Evolutionary conservation across 2,329 filamentous ascomycete genomes (phyloP), one percentile per base, ranked within the genome.

Genomic region (Zarea fungicola): DNA sequence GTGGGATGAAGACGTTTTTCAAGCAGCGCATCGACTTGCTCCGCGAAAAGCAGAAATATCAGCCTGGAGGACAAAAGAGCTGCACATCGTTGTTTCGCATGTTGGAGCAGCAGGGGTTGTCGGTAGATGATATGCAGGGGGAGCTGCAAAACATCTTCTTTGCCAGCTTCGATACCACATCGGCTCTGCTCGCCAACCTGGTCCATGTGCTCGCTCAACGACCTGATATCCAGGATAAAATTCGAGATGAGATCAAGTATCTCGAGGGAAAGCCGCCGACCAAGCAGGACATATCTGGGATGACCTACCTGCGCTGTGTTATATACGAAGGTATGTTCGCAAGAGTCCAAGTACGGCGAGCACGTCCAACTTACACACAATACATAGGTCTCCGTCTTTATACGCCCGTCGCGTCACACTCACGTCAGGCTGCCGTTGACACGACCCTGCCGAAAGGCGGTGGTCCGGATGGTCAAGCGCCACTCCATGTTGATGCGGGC

Each of bases 361-460:
- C 16, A 18, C 10, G 19, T 13, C 3, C 26, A 13, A 21, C 26
- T 25, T 28, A 5, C 29, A 36, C 14, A 22, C 29, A 18, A 4
- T 9, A 22, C 23, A 9, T 10, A 49, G 47, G 40, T 13, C 40
- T 49, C 14, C 47, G 47, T 11, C 32, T 51, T 5, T 51, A 40
- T 32, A 46, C 49, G 2, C 43, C 43, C 19, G 49, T 51, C n/a
- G 37, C 49, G 5, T 47, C 39, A 5, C 81, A 80, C 61, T 43
- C 74, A 37, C 63, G 66, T 6, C 43, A 53, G 18, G 62, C 64
- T 2, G 50, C 51, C 5, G 49, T 54, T 29, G 74, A 79, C 57
- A 77, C 76, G 0, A 65, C 68, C 0, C 64, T 81, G 0, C 78
- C 78, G 2, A 58, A 64, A 1, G 78, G 78, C 31, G 78, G 78